phyloP scores from a whole-genome alignment of 352 stramenopile genomes.

The Phytopythium sindhum region DNA sequence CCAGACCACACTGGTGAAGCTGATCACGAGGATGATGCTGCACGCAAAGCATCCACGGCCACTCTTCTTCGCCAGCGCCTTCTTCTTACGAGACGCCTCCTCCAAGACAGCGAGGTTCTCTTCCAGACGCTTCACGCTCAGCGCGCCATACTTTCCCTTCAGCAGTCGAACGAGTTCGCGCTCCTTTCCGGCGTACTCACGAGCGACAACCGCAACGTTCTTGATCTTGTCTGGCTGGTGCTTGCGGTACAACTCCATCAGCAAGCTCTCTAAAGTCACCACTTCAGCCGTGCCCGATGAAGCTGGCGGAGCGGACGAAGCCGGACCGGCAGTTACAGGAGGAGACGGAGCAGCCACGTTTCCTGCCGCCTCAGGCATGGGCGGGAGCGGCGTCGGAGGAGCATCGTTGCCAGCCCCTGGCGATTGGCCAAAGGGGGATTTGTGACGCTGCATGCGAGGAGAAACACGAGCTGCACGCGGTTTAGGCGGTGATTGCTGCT shows the following conservation, averaged over 20 bases:
- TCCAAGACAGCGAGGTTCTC: constrained; percentile 50
- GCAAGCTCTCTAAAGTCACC: constrained; percentile 48
- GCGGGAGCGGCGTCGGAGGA: constrained; percentile 8
- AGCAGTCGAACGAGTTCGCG: constrained; percentile 54
- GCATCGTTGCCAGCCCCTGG: neutral
- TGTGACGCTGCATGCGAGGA: constrained; percentile 3
- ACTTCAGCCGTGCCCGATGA: neutral
- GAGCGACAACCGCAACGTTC: constrained; percentile 52
- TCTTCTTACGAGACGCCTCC: constrained; percentile 8
- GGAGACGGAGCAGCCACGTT: neutral
- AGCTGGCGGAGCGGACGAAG: neutral
- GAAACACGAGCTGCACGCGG: neutral
- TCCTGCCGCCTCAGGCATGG: constrained; percentile 2
- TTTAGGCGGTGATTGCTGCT: neutral
- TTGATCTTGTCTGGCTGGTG: constrained; percentile 75
- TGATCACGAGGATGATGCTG: constrained; percentile 24
- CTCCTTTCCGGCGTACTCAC: constrained; percentile 63
- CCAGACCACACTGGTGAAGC: constrained; percentile 9
- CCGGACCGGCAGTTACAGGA: neutral
- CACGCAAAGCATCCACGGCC: constrained; percentile 23
- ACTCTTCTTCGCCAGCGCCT: constrained; percentile 12
- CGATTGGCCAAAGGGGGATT: neutral
- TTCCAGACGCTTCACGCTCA: constrained; percentile 73
- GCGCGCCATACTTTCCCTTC: constrained; percentile 66
- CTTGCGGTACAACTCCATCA: constrained; percentile 69